Evolutionary conservation across 768 basidiomycete genomes (phyloP).

Genomic region (Bullera alba): DNA sequence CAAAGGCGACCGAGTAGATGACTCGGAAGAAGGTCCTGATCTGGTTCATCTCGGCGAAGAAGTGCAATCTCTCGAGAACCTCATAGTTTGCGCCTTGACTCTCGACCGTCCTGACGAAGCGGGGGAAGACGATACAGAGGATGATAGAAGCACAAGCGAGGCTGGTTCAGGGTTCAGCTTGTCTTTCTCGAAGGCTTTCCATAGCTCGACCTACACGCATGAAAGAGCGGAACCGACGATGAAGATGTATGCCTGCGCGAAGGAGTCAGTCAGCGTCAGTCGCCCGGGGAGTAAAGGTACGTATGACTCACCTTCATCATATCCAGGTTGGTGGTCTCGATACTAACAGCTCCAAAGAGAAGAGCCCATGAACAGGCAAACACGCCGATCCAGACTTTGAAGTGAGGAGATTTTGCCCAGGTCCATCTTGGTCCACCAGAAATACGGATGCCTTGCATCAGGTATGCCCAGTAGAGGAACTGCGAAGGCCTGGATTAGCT

Average conservation of each 20-base stretch:
- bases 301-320: conserved; percentile 13
- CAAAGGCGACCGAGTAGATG: conserved; percentile 18
- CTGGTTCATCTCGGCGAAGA: conserved; percentile 28
- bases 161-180: not conserved
- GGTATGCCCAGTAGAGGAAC: conserved; percentile 34
- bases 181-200: not conserved
- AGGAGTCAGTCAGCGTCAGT: not conserved
- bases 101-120: conserved; percentile 15
- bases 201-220: conserved; percentile 12
- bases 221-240: conserved; percentile 15
- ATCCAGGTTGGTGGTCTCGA: conserved; percentile 28
- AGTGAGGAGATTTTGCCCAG: conserved; percentile 21
- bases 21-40: conserved; percentile 20
- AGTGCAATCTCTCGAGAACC: conserved; percentile 27
- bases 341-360: conserved; percentile 15
- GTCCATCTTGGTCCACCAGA: conserved; percentile 14
- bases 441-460: conserved; percentile 23
- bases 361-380: conserved; percentile 8
- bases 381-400: conserved; percentile 24
- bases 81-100: conserved; percentile 23
- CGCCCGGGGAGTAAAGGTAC: not conserved
- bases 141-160: conserved; percentile 17
- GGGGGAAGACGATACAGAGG: conserved; percentile 19
- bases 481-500: not conserved
- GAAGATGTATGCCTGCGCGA: conserved; percentile 23